These are phyloP conservation scores for Albugo laibachii DNA, from an alignment of 352 stramenopile genomes.

Conservation along the genomic window DNA sequence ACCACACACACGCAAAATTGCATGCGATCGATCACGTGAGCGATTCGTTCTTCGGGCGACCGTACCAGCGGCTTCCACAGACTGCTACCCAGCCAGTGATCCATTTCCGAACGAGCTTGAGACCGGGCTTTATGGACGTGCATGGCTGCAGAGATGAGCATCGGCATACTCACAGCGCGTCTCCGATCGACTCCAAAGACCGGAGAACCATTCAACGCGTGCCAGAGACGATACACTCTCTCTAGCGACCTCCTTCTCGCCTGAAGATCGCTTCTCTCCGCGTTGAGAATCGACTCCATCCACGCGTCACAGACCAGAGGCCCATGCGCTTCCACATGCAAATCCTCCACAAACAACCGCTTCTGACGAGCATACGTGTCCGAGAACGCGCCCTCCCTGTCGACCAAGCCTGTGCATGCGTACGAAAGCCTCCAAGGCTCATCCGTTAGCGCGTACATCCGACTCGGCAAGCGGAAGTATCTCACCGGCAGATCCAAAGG, in stretches of 20 bases:
- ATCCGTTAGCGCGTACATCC: slow-evolving; percentile 7
- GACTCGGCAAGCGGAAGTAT: background rate
- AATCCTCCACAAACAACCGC: too few relatives aligned
- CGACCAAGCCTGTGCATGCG: too few relatives aligned
- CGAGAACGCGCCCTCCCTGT: too few relatives aligned
- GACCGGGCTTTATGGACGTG: slow-evolving; percentile 23
- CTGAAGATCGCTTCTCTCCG: slow-evolving; percentile 18
- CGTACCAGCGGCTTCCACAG: slow-evolving; percentile 28
- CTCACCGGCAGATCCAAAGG: slow-evolving; percentile 67
- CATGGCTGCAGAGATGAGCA: slow-evolving; percentile 58
- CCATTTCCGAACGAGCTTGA: background rate
- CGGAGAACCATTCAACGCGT: slow-evolving; percentile 12
- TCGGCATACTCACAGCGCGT: slow-evolving; percentile 23
- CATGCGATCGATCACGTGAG: background rate
- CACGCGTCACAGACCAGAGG: slow-evolving; percentile 10
- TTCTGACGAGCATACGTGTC: too few relatives aligned
- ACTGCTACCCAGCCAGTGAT: slow-evolving; percentile 12
- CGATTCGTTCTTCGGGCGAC: slow-evolving; percentile 22
- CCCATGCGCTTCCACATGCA: slow-evolving; percentile 12
- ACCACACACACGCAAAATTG: slow-evolving; percentile 40
- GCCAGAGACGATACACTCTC: slow-evolving; percentile 10
- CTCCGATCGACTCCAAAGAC: slow-evolving; percentile 27
- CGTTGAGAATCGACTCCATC: slow-evolving; percentile 2
- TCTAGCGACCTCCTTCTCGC: slow-evolving; percentile 4
- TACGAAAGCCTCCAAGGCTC: too few relatives aligned